A percentile compares a stretch with the other conserved stretches of the same genome.
Evolutionary conservation across 495 filamentous ascomycete genomes (phyloP).

Genomic region (Penicillium odoratum): DNA sequence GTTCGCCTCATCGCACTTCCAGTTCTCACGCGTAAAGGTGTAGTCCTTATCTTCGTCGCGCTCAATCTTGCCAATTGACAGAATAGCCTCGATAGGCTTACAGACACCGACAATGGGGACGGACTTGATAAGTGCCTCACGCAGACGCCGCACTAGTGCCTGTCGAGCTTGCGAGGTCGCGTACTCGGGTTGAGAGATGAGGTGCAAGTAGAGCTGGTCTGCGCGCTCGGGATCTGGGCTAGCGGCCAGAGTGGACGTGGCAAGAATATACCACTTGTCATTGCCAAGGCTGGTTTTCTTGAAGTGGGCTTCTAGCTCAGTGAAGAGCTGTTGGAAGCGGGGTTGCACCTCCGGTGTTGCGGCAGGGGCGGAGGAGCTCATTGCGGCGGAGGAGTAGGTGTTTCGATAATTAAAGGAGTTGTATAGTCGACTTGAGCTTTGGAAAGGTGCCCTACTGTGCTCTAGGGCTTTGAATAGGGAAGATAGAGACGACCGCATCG

Average conservation of each 20-base stretch:
- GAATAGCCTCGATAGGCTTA: constrained; percentile 52
- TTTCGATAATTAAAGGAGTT: neutral
- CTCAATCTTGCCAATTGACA: constrained; percentile 49
- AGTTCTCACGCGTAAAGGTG: constrained; percentile 43
- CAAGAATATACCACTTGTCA: constrained; percentile 60
- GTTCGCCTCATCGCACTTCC: constrained; percentile 48
- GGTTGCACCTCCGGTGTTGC: constrained; percentile 26
- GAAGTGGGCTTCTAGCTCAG: constrained; percentile 52
- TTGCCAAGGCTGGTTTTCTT: constrained; percentile 44
- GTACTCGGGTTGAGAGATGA: constrained; percentile 44
- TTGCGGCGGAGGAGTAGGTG: constrained; percentile 7
- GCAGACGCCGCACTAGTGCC: constrained; percentile 49
- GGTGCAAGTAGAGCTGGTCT: constrained; percentile 51
- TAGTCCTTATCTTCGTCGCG: constrained; percentile 53
- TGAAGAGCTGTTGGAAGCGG: constrained; percentile 45
- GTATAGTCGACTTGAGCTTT: neutral
- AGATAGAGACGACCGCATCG: constrained; percentile 5
- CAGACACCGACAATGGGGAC: constrained; percentile 53
- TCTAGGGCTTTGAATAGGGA: constrained; percentile 1
- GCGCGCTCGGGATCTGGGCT: constrained; percentile 47
- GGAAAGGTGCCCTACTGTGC: neutral
- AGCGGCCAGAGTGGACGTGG: constrained; percentile 44
- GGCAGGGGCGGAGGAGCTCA: constrained; percentile 16
- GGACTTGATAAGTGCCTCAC: constrained; percentile 53
- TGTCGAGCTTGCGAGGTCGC: constrained; percentile 38